Evolutionary conservation across 441 rosid species (phyloP).

Genomic region (Brassica hybrid): DNA sequence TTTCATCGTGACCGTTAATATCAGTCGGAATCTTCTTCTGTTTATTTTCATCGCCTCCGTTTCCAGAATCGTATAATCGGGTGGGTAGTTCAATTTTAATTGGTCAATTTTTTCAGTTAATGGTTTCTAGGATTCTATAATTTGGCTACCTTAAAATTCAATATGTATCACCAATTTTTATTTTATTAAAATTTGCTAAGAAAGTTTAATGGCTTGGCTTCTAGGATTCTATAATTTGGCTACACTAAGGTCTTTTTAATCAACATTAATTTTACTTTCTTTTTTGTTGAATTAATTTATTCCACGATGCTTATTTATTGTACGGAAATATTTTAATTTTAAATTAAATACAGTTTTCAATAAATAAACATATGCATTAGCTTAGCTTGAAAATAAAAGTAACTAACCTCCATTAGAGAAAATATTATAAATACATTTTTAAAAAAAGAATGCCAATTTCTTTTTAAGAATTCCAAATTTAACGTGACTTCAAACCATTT

Average conservation of each 20-base stretch:
- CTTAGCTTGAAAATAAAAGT: background rate
- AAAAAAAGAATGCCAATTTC: too few species aligned
- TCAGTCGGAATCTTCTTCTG: background rate
- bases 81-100: background rate
- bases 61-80: background rate
- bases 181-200: too few species aligned
- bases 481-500: background rate
- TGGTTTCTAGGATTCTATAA: too few species aligned
- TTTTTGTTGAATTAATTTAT: background rate
- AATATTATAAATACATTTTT: too few species aligned
- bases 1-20: constrained; percentile 16
- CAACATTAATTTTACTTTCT: background rate
- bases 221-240: constrained; percentile 16
- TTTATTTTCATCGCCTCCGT: background rate
- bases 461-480: background rate
- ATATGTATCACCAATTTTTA: too few species aligned
- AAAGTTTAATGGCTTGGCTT: background rate
- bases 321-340: background rate
- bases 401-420: constrained; percentile 1
- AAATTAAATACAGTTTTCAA: constrained; percentile 2
- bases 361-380: background rate
- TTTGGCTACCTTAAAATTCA: too few species aligned
- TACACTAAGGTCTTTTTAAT: background rate
- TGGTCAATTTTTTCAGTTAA: constrained; percentile 11
- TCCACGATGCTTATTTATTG: background rate